Evolutionary conservation across 176 grass and related monocot species (phyloP).

Genomic region (Pharus latifolius): DNA sequence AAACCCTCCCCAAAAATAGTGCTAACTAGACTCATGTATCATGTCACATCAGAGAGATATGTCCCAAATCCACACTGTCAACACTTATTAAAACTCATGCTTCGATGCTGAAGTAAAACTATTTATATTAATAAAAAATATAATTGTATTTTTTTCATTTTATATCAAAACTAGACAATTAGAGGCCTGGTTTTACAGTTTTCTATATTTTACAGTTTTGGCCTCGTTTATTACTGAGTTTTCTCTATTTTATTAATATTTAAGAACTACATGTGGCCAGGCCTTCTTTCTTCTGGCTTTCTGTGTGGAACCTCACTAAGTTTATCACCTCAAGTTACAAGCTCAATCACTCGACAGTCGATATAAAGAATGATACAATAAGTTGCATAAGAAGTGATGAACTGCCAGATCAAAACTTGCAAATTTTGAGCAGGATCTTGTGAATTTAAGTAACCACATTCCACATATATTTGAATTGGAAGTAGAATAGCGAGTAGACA

Average conservation of each 20-base stretch:
- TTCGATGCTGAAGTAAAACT: too few relatives aligned
- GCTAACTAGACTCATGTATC: too few relatives aligned
- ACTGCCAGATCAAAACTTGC: background rate
- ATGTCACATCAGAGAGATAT: background rate
- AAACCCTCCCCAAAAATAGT: background rate
- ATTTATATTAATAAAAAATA: background rate
- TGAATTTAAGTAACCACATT: constrained; percentile 8
- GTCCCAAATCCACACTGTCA: background rate
- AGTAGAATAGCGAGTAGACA: background rate
- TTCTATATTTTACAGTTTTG: background rate
- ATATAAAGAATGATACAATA: background rate
- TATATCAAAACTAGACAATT: background rate
- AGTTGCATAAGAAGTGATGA: background rate
- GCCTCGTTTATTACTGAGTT: background rate
- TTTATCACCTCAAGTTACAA: constrained; percentile 7
- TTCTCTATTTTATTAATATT: background rate
- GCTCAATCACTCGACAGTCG: constrained; percentile 1
- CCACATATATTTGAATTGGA: background rate
- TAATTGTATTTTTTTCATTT: background rate
- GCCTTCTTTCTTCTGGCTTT: background rate
- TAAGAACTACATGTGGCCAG: background rate
- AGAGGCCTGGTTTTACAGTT: background rate
- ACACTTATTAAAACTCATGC: too few relatives aligned
- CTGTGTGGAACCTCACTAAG: background rate
- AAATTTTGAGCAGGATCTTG: constrained; percentile 1